Base-by-base conservation (phyloP, 2,329 filamentous ascomycete species). In the Domatiomyces catenatus region DNA sequence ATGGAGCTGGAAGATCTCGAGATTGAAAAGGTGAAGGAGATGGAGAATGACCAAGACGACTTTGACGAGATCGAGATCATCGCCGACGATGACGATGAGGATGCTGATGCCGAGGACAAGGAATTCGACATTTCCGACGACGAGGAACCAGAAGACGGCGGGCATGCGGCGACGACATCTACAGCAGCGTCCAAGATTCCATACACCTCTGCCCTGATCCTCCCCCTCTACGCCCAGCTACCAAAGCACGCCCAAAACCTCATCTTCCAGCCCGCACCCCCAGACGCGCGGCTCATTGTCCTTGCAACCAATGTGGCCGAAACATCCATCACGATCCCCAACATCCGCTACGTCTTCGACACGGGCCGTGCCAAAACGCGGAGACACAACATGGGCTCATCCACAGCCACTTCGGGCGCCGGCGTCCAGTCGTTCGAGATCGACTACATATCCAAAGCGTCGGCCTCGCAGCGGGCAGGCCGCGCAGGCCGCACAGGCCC, bases 371-470 rank as follows among this genome's bases (percentile, higher is more conserved):
- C 86, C 36, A 98, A 98, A 66, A 89, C 95, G 65, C 83, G 90
- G 55, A 84, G 83, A 52, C 96, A 92, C 61, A 86, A 96, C 63
- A 75, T 79, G n/a, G 71, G 79, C 8, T 95, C 85, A 7, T 7
- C 19, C 45, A 12, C 32, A 15, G 15, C 32, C 12, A 39, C 32
- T 39, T 39, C 32, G 10, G 32, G 32, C 32, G 32, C 32, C 2
- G 90, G 90, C 2, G 90, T 98, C 0, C 92, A 98, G 64, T 94
- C 84, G 62, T 98, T 94, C 63, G 85, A 94, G 60, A 79, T 98
- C 49, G 84, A 84, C 42, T 98, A 90, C 87, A 93, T 96, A 64
- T 95, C 89, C 70, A 96, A 98, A 69, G 92, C 92, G 24, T 94
- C 87, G 64, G 90, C 92, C 6, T 85, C 82, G 57, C 92, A 98